Evolutionary conservation across 2,329 filamentous ascomycete genomes (phyloP).

Genomic region (Paracorniculantispora psalliotae): DNA sequence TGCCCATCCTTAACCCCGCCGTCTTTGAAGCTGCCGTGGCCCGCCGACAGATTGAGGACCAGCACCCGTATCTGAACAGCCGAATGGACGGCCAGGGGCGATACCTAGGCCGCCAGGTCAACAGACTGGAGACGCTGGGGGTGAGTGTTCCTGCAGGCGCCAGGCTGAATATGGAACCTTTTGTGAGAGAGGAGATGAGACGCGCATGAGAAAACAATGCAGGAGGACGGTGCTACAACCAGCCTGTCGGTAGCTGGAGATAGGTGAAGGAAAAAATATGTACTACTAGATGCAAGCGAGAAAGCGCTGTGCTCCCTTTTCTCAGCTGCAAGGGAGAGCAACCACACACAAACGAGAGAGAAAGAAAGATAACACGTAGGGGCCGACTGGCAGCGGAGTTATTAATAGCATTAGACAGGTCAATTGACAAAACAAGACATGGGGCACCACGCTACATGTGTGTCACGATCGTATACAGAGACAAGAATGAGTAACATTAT

Average conservation of each 20-base stretch:
- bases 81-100: constrained; percentile 38
- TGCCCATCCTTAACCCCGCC: constrained; percentile 42
- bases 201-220: not conserved
- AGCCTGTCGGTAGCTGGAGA: not conserved
- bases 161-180: constrained; percentile 30
- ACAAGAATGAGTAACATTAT: not conserved
- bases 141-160: constrained; percentile 34
- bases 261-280: not conserved
- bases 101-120: constrained; percentile 38
- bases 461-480: not conserved
- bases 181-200: constrained; percentile 31
- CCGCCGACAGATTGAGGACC: constrained; percentile 37
- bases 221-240: not conserved
- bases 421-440: not conserved
- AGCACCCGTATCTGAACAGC: constrained; percentile 48
- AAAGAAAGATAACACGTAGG: not conserved
- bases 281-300: not conserved
- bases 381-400: not conserved
- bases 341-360: not conserved
- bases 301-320: constrained; percentile 1
- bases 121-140: constrained; percentile 40
- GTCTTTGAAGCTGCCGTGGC: constrained; percentile 33
- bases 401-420: not conserved
- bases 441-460: not conserved
- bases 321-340: not conserved